Conservation (phyloP, 1,284 basidiomycete species). For the Moesziomyces antarcticus region DNA sequence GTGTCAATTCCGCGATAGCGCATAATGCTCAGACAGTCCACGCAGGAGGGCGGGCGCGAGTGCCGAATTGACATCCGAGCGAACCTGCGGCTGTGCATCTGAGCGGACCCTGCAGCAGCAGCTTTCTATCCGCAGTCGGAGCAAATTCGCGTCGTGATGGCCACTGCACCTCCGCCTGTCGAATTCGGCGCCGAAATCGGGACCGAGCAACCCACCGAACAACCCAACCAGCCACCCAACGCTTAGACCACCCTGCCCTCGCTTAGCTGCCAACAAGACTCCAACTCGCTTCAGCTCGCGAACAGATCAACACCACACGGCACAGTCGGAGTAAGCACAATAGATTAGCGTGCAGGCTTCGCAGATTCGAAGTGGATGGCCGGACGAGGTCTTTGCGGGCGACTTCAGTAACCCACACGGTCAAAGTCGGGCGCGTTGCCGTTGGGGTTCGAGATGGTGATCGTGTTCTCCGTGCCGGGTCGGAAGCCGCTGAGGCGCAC, state of each 20-base stretch:
- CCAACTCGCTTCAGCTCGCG: too few species aligned
- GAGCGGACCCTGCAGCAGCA: neutral
- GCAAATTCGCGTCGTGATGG: constrained; percentile 1
- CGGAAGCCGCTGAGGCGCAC: constrained; percentile 45
- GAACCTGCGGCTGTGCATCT: neutral
- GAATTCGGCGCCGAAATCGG: constrained; percentile 15
- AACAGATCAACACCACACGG: too few species aligned
- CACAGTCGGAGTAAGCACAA: too few species aligned
- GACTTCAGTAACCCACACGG: constrained; percentile 28
- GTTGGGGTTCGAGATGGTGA: constrained; percentile 26
- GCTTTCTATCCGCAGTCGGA: neutral
- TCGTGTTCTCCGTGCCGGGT: constrained; percentile 22
- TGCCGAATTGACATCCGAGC: too few species aligned
- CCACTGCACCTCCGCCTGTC: neutral
- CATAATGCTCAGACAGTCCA: too few species aligned
- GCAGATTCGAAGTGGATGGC: too few species aligned
- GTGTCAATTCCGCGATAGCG: too few species aligned
- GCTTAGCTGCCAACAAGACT: too few species aligned
- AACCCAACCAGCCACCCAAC: too few species aligned
- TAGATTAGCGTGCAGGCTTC: too few species aligned
- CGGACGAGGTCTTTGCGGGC: neutral
- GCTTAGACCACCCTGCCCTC: too few species aligned
- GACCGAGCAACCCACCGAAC: neutral
- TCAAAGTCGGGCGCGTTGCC: constrained; percentile 44
- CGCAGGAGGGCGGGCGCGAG: too few species aligned